phyloP scores from a whole-genome alignment of 1,139 yeast species.

The Diutina pseudorugosa region DNA sequence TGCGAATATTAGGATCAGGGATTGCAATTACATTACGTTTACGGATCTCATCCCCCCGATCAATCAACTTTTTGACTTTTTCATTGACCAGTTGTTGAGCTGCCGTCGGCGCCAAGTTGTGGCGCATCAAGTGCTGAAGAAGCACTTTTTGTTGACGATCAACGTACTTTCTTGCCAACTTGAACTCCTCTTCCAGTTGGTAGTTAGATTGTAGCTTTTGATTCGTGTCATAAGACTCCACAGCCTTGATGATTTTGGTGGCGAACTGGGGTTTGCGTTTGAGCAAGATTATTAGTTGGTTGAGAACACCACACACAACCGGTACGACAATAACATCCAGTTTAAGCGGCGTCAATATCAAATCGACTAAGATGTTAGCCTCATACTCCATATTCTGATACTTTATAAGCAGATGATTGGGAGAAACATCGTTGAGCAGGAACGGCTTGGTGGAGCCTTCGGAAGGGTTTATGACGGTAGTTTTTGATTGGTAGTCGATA shows the following conservation, averaged over 20 bases:
- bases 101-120: conserved; percentile 22
- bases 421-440: conserved; percentile 46
- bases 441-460: conserved; percentile 19
- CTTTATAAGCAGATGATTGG: conserved; percentile 52
- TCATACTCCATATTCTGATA: conserved; percentile 9
- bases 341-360: neutral
- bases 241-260: neutral
- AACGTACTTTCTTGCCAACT: conserved; percentile 28
- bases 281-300: neutral
- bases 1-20: neutral
- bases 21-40: conserved; percentile 22
- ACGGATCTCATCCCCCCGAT: conserved; percentile 31
- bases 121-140: conserved; percentile 22
- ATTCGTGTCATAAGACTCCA: conserved; percentile 24
- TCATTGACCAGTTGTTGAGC: conserved; percentile 24
- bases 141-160: conserved; percentile 29
- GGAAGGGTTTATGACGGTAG: conserved; percentile 18
- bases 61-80: conserved; percentile 45
- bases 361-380: conserved; percentile 11
- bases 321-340: conserved; percentile 8
- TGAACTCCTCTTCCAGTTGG: conserved; percentile 31
- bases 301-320: conserved; percentile 3
- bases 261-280: conserved; percentile 2
- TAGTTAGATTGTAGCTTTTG: conserved; percentile 32
- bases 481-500: conserved; percentile 49